Conservation (phyloP, 2,329 filamentous ascomycete species). For the Hypoxylon rubiginosum region DNA sequence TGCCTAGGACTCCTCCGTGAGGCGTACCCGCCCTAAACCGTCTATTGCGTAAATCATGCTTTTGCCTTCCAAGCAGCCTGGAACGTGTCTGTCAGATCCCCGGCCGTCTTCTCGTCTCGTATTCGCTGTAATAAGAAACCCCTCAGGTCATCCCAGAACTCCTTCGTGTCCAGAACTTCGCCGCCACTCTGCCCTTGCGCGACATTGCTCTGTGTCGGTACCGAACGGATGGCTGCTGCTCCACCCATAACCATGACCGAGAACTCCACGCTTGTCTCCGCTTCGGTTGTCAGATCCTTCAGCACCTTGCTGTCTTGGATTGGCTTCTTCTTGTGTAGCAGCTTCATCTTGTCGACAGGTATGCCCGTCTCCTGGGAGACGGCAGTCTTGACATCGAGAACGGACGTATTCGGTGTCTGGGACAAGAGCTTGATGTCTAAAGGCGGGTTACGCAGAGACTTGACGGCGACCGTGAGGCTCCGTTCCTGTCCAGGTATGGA, state of each 20-base stretch:
- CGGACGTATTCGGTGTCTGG: conserved; percentile 75
- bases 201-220: conserved; percentile 57
- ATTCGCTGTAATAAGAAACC: conserved; percentile 84
- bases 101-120: conserved; percentile 76
- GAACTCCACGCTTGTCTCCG: conserved; percentile 74
- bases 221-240: conserved; percentile 59
- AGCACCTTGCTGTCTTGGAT: conserved; percentile 82
- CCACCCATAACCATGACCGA: conserved; percentile 91
- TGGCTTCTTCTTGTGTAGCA: conserved; percentile 90
- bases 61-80: conserved; percentile 75
- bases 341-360: conserved; percentile 82
- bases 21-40: neutral
- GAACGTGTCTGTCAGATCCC: conserved; percentile 76
- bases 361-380: conserved; percentile 75
- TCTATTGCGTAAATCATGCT: conserved; percentile 41
- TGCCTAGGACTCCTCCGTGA: conserved; percentile 1
- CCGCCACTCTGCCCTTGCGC: conserved; percentile 68
- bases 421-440: conserved; percentile 76
- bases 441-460: conserved; percentile 81
- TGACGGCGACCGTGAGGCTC: conserved; percentile 72
- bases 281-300: conserved; percentile 74
- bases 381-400: conserved; percentile 81
- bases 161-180: conserved; percentile 74
- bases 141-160: conserved; percentile 89
- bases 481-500: conserved; percentile 66